Evolutionary conservation across 1,284 basidiomycete genomes (phyloP).

Genomic region (Entoloma clypeatum): DNA sequence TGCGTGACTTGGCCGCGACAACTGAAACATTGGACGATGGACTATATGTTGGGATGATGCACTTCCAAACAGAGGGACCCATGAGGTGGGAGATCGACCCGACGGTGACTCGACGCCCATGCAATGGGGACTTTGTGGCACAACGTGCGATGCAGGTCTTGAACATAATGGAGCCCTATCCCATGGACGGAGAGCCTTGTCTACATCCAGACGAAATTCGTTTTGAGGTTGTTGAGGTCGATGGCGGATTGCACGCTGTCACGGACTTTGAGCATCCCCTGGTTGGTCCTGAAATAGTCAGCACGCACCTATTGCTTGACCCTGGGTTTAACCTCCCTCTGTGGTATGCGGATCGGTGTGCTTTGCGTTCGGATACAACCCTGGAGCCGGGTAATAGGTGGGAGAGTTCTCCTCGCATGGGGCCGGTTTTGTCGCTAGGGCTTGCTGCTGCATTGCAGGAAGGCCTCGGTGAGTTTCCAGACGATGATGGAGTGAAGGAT

Average conservation of each 20-base stretch:
- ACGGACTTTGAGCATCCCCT: constrained; percentile 6
- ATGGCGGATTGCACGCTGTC: constrained; percentile 1
- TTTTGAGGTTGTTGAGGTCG: constrained; percentile 1
- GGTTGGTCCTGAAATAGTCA: constrained; percentile 1
- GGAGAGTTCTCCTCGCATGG: constrained; percentile 2
- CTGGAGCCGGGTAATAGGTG: background rate
- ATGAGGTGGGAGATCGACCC: background rate
- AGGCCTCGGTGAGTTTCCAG: background rate
- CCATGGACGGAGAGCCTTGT: background rate
- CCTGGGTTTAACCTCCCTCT: constrained; percentile 6
- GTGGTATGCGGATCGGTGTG: constrained; percentile 8
- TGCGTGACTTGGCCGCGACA: constrained; percentile 1
- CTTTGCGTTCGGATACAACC: background rate
- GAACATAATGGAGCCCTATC: constrained; percentile 5
- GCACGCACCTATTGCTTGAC: background rate
- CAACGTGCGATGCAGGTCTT: constrained; percentile 6
- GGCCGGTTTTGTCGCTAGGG: background rate
- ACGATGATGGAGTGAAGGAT: background rate
- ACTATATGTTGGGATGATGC: background rate
- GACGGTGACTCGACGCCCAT: background rate
- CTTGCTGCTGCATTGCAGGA: background rate
- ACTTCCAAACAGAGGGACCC: no score
- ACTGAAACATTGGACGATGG: constrained; percentile 1
- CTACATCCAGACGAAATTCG: background rate
- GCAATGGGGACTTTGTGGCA: constrained; percentile 5